Base-by-base conservation (phyloP, 192 early-diverging fungal genomes). In the Jimgerdemannia lactiflua region DNA sequence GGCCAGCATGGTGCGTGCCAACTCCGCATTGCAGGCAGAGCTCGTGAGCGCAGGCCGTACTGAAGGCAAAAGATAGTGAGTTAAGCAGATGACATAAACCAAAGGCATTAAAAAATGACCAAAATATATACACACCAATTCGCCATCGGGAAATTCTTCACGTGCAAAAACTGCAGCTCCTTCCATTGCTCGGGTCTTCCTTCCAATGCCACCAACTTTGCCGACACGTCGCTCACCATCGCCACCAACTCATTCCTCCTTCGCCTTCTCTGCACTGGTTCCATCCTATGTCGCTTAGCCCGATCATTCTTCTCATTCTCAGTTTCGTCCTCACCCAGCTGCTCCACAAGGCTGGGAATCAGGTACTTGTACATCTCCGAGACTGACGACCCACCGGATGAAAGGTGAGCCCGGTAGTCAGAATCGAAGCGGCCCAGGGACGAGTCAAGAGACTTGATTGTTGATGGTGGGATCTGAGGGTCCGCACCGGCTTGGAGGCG, bases 91-190 rank as follows among this genome's bases (percentile, higher is more conserved):
- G 44, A 29, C 44, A 44, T 11, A 59, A 19, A 59, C 40, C 14
- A 59, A 44, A 4, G 70, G n/a, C 19, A 10, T 42, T 43, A 71
- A 59, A 67, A 68, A 43, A 49, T 70, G 39, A 41, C 1, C 0
- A 29, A 64, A 63, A 4, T 20, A 67, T 39, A 70, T 19, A 43
- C 76, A 69, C 83, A 88, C 87, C 88, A 90, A 73, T 72, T 71
- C 3, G 81, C 78, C 67, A 77, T 78, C 43, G 86, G 88, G 41
- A 88, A 83, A 70, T 82, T 83, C 11, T 77, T 69, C 29, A 90
- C 83, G 65, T 90, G 88, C 49, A 83, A 75, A 78, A 90, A 90
- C 71, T 90, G 88, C 6, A 90, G 73, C 69, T 87, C 81, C 68
- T 81, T 90, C 87, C 87, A 90, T 29, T 78, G 73, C 29, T 88